phyloP scores from a whole-genome alignment of 2,329 filamentous ascomycete genomes.

The Harringtonia lauricola region DNA sequence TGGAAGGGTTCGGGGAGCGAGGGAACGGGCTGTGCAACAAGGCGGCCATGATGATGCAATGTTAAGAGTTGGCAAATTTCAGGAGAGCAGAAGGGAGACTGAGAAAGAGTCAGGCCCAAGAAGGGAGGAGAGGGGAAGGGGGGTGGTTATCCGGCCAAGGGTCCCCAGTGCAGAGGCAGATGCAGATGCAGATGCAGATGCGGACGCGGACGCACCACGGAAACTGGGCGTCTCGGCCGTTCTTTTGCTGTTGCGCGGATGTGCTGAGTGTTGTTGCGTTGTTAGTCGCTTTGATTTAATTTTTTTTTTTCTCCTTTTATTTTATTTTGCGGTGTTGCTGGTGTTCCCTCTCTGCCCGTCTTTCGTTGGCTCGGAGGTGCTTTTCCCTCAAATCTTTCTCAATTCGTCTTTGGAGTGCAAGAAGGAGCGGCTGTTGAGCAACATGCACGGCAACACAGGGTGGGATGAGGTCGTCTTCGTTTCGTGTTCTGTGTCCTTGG shows the following conservation, averaged over 20 bases:
- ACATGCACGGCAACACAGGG: background rate
- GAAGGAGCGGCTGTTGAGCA: background rate
- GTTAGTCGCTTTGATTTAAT: background rate
- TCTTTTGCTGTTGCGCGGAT: background rate
- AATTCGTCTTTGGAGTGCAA: background rate
- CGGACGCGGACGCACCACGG: background rate
- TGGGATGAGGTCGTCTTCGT: background rate
- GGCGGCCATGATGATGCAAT: constrained; percentile 36
- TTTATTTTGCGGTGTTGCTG: background rate
- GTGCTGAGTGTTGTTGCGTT: background rate
- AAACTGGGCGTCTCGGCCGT: background rate
- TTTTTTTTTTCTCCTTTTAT: background rate
- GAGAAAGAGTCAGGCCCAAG: background rate
- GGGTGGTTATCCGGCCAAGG: no score
- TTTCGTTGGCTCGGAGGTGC: background rate
- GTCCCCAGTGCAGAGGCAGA: background rate
- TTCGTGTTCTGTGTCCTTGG: background rate
- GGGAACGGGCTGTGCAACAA: constrained; percentile 45
- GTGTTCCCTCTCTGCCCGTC: no score
- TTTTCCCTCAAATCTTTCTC: background rate
- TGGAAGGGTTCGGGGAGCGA: constrained; percentile 51
- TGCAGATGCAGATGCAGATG: background rate
- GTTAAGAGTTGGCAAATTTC: background rate
- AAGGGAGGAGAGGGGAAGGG: background rate
- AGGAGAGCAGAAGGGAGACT: background rate